phyloP scores from a whole-genome alignment of 768 basidiomycete genomes.

The Xerocomus potaroensis region DNA sequence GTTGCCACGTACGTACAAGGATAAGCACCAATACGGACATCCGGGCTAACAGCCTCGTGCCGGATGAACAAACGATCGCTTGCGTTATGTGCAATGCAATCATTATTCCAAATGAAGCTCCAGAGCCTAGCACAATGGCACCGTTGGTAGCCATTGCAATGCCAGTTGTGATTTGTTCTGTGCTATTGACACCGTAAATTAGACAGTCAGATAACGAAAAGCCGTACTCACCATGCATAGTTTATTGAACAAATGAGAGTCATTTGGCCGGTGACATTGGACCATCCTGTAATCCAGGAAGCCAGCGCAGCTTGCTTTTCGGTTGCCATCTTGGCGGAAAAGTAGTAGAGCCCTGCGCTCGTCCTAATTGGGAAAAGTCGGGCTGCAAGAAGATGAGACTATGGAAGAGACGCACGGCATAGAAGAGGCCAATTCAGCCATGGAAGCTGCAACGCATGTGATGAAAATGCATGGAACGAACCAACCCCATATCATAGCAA shows the following conservation, averaged over 20 bases:
- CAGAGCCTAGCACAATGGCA: slow-evolving; percentile 14
- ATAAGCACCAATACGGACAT: slow-evolving; percentile 16
- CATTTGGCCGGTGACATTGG: slow-evolving; percentile 26
- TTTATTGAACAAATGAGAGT: slow-evolving; percentile 24
- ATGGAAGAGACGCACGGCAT: slow-evolving; percentile 15
- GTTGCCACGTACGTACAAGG: slow-evolving; percentile 12
- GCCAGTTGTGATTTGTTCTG: slow-evolving; percentile 17
- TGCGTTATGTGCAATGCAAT: slow-evolving; percentile 14
- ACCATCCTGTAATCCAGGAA: slow-evolving; percentile 29
- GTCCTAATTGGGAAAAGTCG: slow-evolving; percentile 10
- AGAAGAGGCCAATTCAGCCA: slow-evolving; percentile 19
- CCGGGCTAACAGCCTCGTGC: slow-evolving; percentile 20
- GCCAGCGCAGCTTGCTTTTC: slow-evolving; percentile 22
- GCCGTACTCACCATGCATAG: slow-evolving; percentile 15
- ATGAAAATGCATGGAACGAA: slow-evolving; percentile 20
- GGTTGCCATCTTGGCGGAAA: slow-evolving; percentile 26
- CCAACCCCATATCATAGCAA: slow-evolving; percentile 24
- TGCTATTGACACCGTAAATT: slow-evolving; percentile 5
- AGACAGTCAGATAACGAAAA: not conserved
- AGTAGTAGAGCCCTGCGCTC: slow-evolving; percentile 27
- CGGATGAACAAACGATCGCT: slow-evolving; percentile 21
- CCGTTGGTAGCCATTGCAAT: slow-evolving; percentile 24
- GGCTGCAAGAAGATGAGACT: not conserved
- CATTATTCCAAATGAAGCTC: slow-evolving; percentile 21
- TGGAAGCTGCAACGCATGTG: slow-evolving; percentile 15